A percentile compares a stretch with the other conserved stretches of the same genome.
These are phyloP conservation scores for Butyriboletus appendiculatus DNA, from an alignment of 1,284 basidiomycete species.

Conservation along the genomic window DNA sequence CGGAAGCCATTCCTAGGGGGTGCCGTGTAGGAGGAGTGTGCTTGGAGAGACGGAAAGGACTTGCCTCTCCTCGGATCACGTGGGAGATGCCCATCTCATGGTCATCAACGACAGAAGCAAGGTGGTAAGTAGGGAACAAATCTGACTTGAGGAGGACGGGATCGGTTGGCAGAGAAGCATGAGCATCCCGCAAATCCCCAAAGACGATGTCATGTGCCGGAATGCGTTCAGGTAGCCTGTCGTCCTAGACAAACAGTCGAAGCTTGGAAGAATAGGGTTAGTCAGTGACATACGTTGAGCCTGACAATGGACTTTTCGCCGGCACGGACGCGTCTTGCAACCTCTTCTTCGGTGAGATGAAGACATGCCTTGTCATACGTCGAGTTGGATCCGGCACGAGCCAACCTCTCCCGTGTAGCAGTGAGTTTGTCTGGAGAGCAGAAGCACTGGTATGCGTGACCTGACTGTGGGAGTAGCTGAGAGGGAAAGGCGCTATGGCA, in stretches of 20 bases:
- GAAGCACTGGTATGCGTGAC: constrained; percentile 95
- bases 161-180: constrained; percentile 81
- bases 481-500: background rate
- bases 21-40: background rate
- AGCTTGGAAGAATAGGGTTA: constrained; percentile 14
- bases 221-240: constrained; percentile 48
- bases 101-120: constrained; percentile 96
- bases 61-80: constrained; percentile 90
- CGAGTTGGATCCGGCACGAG: constrained; percentile 67
- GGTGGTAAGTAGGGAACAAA: constrained; percentile 93
- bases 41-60: constrained; percentile 14
- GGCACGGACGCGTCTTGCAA: constrained; percentile 66
- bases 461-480: constrained; percentile 50
- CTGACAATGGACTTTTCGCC: constrained; percentile 85
- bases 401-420: constrained; percentile 66
- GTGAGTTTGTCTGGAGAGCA: constrained; percentile 74
- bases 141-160: constrained; percentile 94
- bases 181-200: constrained; percentile 70
- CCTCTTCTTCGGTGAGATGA: constrained; percentile 85
- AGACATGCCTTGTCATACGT: constrained; percentile 89
- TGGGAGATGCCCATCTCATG: constrained; percentile 96
- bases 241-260: constrained; percentile 44
- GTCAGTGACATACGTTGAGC: constrained; percentile 66
- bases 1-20: constrained; percentile 87
- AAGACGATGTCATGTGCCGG: constrained; percentile 74